phyloP scores from a whole-genome alignment of 2,329 filamentous ascomycete species.

The Cladosporium austrohemisphaericum region DNA sequence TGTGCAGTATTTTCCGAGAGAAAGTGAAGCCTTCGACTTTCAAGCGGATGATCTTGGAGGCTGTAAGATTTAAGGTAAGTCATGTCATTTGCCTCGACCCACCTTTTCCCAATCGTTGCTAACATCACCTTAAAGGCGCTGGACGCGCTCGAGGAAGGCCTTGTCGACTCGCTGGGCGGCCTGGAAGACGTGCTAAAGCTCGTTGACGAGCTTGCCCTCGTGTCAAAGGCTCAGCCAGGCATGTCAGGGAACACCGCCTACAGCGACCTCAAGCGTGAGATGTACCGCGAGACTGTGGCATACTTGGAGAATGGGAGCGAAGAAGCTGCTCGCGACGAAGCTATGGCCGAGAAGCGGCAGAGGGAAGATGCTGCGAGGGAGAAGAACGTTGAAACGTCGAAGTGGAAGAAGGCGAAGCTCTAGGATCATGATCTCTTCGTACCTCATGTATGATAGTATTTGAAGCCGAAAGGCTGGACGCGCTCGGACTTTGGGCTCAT shows the following conservation, averaged over 20 bases:
- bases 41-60: slow-evolving; percentile 68
- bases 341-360: slow-evolving; percentile 23
- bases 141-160: slow-evolving; percentile 61
- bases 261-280: slow-evolving; percentile 68
- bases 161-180: slow-evolving; percentile 66
- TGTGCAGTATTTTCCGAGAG: slow-evolving; percentile 69
- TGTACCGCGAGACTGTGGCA: slow-evolving; percentile 64
- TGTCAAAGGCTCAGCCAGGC: slow-evolving; percentile 50
- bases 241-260: slow-evolving; percentile 59
- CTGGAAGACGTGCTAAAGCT: slow-evolving; percentile 61
- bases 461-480: too few relatives aligned
- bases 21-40: slow-evolving; percentile 59
- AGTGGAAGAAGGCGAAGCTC: slow-evolving; percentile 8
- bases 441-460: too few relatives aligned
- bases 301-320: slow-evolving; percentile 49
- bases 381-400: slow-evolving; percentile 1
- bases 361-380: slow-evolving; percentile 20
- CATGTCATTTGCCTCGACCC: background rate
- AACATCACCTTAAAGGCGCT: slow-evolving; percentile 38
- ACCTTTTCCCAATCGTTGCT: background rate
- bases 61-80: slow-evolving; percentile 55
- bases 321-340: slow-evolving; percentile 34
- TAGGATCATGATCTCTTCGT: background rate
- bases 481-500: too few relatives aligned
- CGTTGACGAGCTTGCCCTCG: slow-evolving; percentile 56